These are phyloP conservation scores for Ogataea zsoltii DNA, from an alignment of 805 yeast genomes.

Conservation along the genomic window DNA sequence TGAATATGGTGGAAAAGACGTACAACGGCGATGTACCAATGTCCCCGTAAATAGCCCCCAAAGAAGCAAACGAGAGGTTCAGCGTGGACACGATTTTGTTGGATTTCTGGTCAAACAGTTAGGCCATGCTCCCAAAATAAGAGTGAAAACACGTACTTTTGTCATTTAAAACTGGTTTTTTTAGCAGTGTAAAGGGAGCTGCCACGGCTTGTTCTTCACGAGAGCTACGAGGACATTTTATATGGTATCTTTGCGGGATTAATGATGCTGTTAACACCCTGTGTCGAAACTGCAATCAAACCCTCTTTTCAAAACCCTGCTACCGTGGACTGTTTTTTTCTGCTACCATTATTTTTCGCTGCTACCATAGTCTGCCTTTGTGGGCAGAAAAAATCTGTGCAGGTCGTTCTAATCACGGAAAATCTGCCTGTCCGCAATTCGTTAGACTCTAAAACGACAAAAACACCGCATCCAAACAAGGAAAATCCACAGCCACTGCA, in stretches of 20 bases:
- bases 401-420: neutral
- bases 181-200: no score
- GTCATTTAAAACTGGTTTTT: constrained; percentile 1
- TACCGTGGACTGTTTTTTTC: neutral
- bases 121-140: neutral
- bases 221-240: neutral
- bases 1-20: constrained; percentile 41
- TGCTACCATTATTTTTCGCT: neutral
- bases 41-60: constrained; percentile 68
- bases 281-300: no score
- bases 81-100: constrained; percentile 9
- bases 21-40: constrained; percentile 64
- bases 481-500: neutral
- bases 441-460: neutral
- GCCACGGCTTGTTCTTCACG: no score
- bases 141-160: neutral
- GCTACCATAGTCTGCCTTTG: no score
- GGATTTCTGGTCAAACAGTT: constrained; percentile 4
- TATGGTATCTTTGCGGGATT: neutral
- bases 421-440: neutral
- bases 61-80: constrained; percentile 30
- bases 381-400: neutral
- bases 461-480: constrained; percentile 1
- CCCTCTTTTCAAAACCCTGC: neutral
- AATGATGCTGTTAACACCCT: neutral